Evolutionary conservation across 225 moss, liverwort and hornwort genomes (phyloP), one percentile per base, ranked within the genome.

Genomic region (Sphagnum tenellum): DNA sequence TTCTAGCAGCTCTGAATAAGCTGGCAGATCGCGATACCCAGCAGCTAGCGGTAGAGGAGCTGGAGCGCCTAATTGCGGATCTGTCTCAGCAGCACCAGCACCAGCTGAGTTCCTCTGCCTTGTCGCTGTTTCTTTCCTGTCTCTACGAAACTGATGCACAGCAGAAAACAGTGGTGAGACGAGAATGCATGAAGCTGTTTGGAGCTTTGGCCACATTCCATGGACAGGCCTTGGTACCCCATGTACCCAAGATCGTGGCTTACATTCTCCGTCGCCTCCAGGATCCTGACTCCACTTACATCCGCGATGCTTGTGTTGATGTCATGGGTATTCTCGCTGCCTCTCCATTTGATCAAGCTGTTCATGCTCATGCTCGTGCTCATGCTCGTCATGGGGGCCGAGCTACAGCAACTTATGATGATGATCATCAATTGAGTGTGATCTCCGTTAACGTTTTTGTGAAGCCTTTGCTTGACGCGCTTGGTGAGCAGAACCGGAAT

Each of bases 221-320:
- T 57, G 83, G 88, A 29, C 29, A 96, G 53, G 47, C 83, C 61
- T 60, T 92, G 61, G 77, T 71, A 0, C 86, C 83, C 7, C 92
- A 96, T 51, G 45, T 92, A 64, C 73, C 85, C 4, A 96, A 87
- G 83, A 89, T 92, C 69, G 81, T 90, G 50, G 73, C 77, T 49
- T 92, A 88, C 7, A 92, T 96, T 64, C 85, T 90, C 3, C 76
- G 92, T 2, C 76, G 92, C 10, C 76, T 96, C 53, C 92, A 92
- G 77, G 92, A 96, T 60, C 78, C 92, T 9, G 80, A 96, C 47
- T 88, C 82, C 50, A 82, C 29, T 29, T 29, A 83, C 44, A 89
- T 96, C 5, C 85, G 88, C 8, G 87, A 96, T 67, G 92, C 88
- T 0, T 90, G 96, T n/a, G 81, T 96, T 4, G 90, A 96, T n/a